phyloP scores from a whole-genome alignment of 1,284 basidiomycete genomes.

The Apiotrichum siamense region DNA sequence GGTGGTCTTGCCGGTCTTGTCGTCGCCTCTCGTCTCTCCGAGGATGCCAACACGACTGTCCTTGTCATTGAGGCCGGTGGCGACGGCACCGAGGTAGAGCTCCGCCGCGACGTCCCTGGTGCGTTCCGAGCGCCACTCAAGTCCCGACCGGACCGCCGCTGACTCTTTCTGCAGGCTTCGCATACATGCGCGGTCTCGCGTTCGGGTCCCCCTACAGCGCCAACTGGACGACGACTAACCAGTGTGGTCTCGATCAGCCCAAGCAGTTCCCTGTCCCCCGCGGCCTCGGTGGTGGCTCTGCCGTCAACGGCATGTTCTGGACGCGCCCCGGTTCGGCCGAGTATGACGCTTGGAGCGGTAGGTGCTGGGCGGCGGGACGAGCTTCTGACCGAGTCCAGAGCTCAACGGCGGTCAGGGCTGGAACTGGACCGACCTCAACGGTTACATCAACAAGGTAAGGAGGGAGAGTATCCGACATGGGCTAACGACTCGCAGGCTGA shows the following conservation, averaged over 20 bases:
- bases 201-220: conserved; percentile 56
- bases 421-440: conserved; percentile 41
- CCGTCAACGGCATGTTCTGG: conserved; percentile 66
- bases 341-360: conserved; percentile 46
- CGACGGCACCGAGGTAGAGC: conserved; percentile 53
- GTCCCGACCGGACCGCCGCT: too few species aligned
- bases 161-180: conserved; percentile 21
- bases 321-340: conserved; percentile 41
- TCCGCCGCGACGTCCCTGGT: conserved; percentile 48
- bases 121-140: conserved; percentile 23
- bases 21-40: conserved; percentile 62
- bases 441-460: conserved; percentile 23
- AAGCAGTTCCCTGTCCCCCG: conserved; percentile 58
- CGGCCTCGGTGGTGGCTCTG: conserved; percentile 63
- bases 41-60: conserved; percentile 60
- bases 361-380: conserved; percentile 11
- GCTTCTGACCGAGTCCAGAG: not conserved
- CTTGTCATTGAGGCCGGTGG: conserved; percentile 67
- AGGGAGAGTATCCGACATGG: not conserved
- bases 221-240: conserved; percentile 56
- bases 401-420: conserved; percentile 26
- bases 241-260: conserved; percentile 32
- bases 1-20: conserved; percentile 70
- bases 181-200: conserved; percentile 39
- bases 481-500: conserved; percentile 47